Evolutionary conservation across 768 basidiomycete genomes (phyloP), one percentile per base, ranked within the genome.

Genomic region (Leucogyrophana mollusca): DNA sequence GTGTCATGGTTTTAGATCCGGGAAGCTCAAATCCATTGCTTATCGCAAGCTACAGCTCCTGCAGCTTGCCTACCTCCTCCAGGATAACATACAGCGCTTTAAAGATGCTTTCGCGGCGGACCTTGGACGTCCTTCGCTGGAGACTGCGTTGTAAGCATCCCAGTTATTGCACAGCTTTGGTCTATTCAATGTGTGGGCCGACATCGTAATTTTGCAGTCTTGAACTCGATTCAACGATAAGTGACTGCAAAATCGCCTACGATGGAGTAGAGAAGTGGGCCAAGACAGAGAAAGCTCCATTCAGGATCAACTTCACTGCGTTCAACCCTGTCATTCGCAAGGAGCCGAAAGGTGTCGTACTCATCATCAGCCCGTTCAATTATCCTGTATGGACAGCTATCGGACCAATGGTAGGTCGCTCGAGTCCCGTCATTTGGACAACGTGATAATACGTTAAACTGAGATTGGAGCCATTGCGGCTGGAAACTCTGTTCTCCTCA

Each of bases 31-130:
- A 56, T 65, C 78, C n/a, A 70, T 91, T 45, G 73, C 73, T 10
- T 89, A 75, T 58, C 75, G 91, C 56, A 90, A 83, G 64, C 75
- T 80, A 34, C 85, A 87, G 56, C 70, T 87, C 16, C 67, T 69
- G 33, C 78, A 80, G 56, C 71, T 87, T 27, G 79, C 76, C 17
- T 74, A 69, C 34, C 69, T 84, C 64, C 56, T 75, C 17, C 75
- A 83, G 53, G 80, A 85, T n/a, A 82, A 87, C 60, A 54, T 66
- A 5, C 67, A 77, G 10, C 70, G 63, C 4, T 58, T 85, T 47
- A 65, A 67, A 16, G 69, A 70, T 4, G 72, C 82, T 7, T 46
- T 66, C 37, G 60, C 70, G 43, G 50, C 59, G 0, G 57, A 64
- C 46, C 56, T 67, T 13, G 54, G 56, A 21, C 57, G 56, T 41